These are phyloP conservation scores for Aspergillus eucalypticola DNA, from an alignment of 2,329 filamentous ascomycete species.

Conservation along the genomic window DNA sequence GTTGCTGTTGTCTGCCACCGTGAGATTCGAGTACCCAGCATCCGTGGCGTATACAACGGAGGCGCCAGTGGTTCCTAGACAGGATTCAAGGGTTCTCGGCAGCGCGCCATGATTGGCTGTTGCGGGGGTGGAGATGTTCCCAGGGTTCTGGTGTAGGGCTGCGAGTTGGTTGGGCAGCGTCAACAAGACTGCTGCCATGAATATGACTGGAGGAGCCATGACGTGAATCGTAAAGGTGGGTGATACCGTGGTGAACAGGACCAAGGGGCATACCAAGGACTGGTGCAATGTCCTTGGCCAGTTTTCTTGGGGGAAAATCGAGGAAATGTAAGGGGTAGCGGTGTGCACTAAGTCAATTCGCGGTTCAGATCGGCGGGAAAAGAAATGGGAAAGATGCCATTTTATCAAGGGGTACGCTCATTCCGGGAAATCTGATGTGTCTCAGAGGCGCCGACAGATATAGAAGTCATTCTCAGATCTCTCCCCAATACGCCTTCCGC, in stretches of 20 bases:
- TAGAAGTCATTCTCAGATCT: background rate
- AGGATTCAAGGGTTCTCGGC: background rate
- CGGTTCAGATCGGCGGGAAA: background rate
- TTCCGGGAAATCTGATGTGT: background rate
- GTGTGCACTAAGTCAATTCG: background rate
- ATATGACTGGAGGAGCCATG: background rate
- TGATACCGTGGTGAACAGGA: too few species aligned
- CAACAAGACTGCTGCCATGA: background rate
- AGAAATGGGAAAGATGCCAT: background rate
- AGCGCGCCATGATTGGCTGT: background rate
- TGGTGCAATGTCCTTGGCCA: background rate
- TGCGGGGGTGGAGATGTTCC: background rate
- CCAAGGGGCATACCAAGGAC: background rate
- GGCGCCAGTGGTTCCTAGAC: background rate
- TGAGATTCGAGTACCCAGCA: background rate
- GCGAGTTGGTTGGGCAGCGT: background rate
- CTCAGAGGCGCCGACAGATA: background rate
- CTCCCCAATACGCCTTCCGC: background rate
- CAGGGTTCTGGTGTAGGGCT: background rate
- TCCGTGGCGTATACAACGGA: background rate
- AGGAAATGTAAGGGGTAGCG: background rate
- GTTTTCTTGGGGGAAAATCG: background rate
- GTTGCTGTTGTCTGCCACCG: conserved; percentile 6
- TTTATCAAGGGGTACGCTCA: background rate
- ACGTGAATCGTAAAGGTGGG: background rate